A percentile compares a stretch with the other conserved stretches of the same genome.
Evolutionary conservation across 1,139 yeast genomes (phyloP).

Genomic region (Hansenula lynferdii): DNA sequence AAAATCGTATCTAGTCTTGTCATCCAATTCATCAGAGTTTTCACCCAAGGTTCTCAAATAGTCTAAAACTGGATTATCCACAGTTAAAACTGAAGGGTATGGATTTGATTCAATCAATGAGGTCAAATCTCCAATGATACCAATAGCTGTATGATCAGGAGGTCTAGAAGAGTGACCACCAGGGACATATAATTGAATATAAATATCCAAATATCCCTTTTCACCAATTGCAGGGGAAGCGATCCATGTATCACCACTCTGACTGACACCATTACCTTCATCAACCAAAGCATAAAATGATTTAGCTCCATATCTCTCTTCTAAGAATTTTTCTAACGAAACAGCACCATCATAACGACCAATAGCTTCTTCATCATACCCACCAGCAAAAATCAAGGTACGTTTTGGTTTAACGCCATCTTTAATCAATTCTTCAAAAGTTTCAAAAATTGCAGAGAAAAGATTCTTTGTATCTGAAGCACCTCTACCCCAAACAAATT

Average conservation of each 20-base stretch:
- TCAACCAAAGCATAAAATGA: conserved; percentile 48
- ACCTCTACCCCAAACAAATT: conserved; percentile 34
- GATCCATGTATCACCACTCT: conserved; percentile 35
- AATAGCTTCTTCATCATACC: conserved; percentile 59
- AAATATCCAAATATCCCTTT: conserved; percentile 56
- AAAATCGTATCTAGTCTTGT: conserved; percentile 28
- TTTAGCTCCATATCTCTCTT: conserved; percentile 40
- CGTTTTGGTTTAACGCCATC: conserved; percentile 40
- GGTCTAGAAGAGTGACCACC: conserved; percentile 75
- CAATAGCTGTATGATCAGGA: conserved; percentile 66
- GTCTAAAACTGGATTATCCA: conserved; percentile 44
- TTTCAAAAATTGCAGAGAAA: conserved; percentile 45
- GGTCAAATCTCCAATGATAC: conserved; percentile 55
- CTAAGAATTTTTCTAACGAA: conserved; percentile 32
- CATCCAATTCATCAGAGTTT: conserved; percentile 23
- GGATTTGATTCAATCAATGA: conserved; percentile 45
- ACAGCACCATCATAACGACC: conserved; percentile 45
- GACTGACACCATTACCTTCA: conserved; percentile 39
- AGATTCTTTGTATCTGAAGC: conserved; percentile 50
- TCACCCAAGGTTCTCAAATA: conserved; percentile 23
- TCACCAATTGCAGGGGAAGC: conserved; percentile 60
- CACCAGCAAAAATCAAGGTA: conserved; percentile 47
- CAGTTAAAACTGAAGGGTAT: conserved; percentile 37
- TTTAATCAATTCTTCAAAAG: conserved; percentile 38
- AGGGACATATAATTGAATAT: conserved; percentile 43